These are phyloP conservation scores for Groenewaldozyma auringiensis DNA, from an alignment of 1,139 yeast genomes.

Conservation along the genomic window DNA sequence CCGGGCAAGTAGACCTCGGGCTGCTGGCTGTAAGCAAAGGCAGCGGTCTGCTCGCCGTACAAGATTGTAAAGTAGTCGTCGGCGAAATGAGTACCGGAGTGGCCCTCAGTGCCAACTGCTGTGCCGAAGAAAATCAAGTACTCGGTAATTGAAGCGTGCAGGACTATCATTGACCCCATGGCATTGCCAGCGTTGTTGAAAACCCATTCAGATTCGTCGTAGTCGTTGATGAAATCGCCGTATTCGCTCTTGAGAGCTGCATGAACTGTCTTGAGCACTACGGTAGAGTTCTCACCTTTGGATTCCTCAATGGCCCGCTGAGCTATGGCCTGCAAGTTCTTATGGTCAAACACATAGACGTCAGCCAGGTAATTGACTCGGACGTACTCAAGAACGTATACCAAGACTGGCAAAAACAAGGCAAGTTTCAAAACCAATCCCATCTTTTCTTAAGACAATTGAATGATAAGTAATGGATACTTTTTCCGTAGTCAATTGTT, in stretches of 20 bases:
- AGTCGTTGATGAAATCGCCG: slow-evolving; percentile 60
- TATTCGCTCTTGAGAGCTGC: slow-evolving; percentile 53
- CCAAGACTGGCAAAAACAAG: slow-evolving; percentile 10
- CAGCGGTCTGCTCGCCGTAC: slow-evolving; percentile 70
- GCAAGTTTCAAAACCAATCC: slow-evolving; percentile 2
- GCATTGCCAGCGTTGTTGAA: slow-evolving; percentile 98
- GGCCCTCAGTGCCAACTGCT: slow-evolving; percentile 92
- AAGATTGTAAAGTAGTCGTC: slow-evolving; percentile 93
- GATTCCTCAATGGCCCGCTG: slow-evolving; percentile 43
- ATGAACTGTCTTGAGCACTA: slow-evolving; percentile 53
- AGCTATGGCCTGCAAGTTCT: slow-evolving; percentile 40
- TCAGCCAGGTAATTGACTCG: slow-evolving; percentile 41
- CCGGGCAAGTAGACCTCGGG: slow-evolving; percentile 65
- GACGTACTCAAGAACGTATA: slow-evolving; percentile 15
- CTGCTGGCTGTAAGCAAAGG: slow-evolving; percentile 49
- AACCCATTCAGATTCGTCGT: slow-evolving; percentile 79
- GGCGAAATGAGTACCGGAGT: slow-evolving; percentile 90
- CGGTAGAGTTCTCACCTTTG: slow-evolving; percentile 51
- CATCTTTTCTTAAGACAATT: neutral
- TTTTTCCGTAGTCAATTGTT: too few species aligned
- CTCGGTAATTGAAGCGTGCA: slow-evolving; percentile 94
- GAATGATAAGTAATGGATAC: too few species aligned
- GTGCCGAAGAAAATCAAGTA: slow-evolving; percentile 85
- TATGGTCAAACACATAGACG: slow-evolving; percentile 51
- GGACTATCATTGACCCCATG: slow-evolving; percentile 93